phyloP scores from a whole-genome alignment of 257 asterid species.

The Nicotiana tomentosiformis region DNA sequence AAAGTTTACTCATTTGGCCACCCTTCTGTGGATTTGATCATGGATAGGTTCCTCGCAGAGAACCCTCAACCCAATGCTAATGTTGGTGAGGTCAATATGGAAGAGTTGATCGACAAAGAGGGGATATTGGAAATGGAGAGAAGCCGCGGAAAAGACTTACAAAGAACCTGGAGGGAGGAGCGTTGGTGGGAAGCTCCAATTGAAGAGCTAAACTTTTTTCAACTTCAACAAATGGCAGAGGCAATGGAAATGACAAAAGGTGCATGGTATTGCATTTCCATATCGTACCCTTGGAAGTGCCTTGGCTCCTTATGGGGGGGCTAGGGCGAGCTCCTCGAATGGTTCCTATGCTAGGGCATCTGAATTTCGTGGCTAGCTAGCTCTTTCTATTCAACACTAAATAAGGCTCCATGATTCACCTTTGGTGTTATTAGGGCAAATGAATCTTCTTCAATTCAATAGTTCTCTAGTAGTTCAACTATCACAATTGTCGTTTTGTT shows the following conservation, averaged over 20 bases:
- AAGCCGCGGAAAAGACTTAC: too few relatives aligned
- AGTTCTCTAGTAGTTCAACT: too few relatives aligned
- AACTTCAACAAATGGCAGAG: too few relatives aligned
- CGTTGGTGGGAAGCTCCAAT: too few relatives aligned
- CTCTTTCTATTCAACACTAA: neutral
- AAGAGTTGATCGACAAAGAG: too few relatives aligned
- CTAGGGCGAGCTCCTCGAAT: too few relatives aligned
- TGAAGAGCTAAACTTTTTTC: too few relatives aligned
- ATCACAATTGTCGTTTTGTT: neutral
- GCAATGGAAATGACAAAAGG: neutral
- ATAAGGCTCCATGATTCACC: neutral
- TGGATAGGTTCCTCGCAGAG: slow-evolving; percentile 11
- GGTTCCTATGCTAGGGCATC: neutral
- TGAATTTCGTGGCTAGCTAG: neutral
- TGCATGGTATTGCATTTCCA: neutral
- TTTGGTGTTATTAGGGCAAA: neutral
- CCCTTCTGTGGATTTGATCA: slow-evolving; percentile 21
- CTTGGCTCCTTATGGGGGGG: neutral
- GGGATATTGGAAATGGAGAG: too few relatives aligned
- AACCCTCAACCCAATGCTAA: neutral
- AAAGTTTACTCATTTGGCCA: slow-evolving; percentile 50
- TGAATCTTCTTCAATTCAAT: neutral
- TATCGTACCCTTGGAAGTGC: neutral
- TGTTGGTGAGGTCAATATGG: neutral
- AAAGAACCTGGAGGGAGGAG: too few relatives aligned